A percentile compares a stretch with the other conserved stretches of the same genome.
Conservation (phyloP, 2,329 filamentous ascomycete species). For the Elsinoe perseae region DNA sequence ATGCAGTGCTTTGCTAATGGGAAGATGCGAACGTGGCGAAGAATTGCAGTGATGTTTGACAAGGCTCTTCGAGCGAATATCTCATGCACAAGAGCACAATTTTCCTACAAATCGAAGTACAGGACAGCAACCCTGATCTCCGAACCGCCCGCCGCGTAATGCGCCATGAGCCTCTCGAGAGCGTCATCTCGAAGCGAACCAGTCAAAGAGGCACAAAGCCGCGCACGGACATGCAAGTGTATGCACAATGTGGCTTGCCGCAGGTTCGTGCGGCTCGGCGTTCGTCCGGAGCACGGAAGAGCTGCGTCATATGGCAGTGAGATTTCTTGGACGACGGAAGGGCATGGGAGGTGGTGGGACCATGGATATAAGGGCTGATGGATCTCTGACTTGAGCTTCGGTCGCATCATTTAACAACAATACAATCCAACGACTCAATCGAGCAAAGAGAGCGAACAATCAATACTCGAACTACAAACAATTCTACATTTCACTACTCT, state of each 20-base stretch:
- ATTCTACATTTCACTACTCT: not conserved
- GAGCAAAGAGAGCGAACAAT: not conserved
- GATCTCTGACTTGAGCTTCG: not conserved
- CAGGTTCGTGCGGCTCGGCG: constrained; percentile 4
- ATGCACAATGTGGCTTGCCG: constrained; percentile 1
- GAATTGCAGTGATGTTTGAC: no score
- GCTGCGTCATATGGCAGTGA: constrained; percentile 5
- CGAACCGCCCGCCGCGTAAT: constrained; percentile 9
- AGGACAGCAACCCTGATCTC: not conserved
- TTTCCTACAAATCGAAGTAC: not conserved
- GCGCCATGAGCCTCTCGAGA: not conserved
- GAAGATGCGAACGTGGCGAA: no score
- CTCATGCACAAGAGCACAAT: not conserved
- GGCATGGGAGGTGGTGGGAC: not conserved
- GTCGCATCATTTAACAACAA: not conserved
- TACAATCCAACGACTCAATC: not conserved
- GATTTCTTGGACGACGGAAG: not conserved
- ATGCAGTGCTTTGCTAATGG: no score
- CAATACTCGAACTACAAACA: not conserved
- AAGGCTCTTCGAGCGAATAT: no score
- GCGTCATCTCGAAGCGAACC: not conserved
- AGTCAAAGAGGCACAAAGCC: not conserved
- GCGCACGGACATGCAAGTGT: not conserved
- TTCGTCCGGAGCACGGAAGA: not conserved
- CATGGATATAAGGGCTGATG: not conserved